Base-by-base conservation (phyloP, 2,329 filamentous ascomycete species). In the Penicillium italicum region DNA sequence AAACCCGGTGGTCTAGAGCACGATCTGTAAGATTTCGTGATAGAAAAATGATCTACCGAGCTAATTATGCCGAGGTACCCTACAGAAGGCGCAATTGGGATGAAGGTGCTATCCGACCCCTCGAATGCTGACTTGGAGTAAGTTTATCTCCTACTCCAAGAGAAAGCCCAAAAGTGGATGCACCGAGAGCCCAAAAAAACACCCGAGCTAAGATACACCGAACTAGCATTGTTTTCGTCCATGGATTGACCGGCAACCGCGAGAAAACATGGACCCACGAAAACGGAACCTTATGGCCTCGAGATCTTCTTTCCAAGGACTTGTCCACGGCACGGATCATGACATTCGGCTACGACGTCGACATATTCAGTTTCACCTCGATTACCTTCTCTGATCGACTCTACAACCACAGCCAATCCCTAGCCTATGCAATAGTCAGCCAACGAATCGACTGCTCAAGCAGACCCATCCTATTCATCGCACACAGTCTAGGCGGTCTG, bases 401-500 rank as follows among this genome's bases (percentile, higher is more conserved):
- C 5, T 22, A 45, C 16, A 47, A 55, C 40, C 28, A 37, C 12
- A 50, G 47, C 4, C 53, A 55, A 31, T 44, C 47, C n/a, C n/a
- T 55, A 24, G 40, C 46, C 6, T 55, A 51, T n/a, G 48, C 53
- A 11, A 42, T 55, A 4, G 53, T 55, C 40, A 55, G 53, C 28
- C 38, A 55, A 20, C 26, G 53, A 20, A 34, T 33, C 16, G 20
- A 45, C 16, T 55, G 34, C 26, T 34, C 47, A 14, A 45, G 10
- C 33, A 51, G 53, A 40, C 53, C 53, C 4, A 51, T 55, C n/a
- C 2, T 71, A 8, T 71, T 71, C 30, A 61, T 72, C 20, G 57
- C 56, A 5, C 67, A 72, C 46, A 66, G 68, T 41, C 42, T 71
- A 5, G 69, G 68, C 4, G 68, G 69, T 1, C 53, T 72, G 22